Evolutionary conservation across 1,284 basidiomycete genomes (phyloP).

Genomic region (Papiliotrema fonsecae): DNA sequence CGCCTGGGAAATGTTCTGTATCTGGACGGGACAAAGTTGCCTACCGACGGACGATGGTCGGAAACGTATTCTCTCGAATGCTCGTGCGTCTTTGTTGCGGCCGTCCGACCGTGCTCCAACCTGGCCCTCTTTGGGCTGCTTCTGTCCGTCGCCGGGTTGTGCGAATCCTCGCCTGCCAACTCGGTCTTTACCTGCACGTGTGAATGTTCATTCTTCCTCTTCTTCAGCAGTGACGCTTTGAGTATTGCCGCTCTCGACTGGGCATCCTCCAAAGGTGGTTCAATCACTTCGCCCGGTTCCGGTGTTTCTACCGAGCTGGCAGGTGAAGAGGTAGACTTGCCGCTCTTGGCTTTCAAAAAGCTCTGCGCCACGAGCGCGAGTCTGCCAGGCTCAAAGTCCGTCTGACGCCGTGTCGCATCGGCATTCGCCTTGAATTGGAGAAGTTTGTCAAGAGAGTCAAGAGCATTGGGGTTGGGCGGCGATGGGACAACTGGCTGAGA

Average conservation of each 20-base stretch:
- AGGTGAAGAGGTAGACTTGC: background rate
- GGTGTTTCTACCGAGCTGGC: background rate
- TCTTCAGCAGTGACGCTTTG: background rate
- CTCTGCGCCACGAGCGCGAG: background rate
- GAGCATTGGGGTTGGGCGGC: background rate
- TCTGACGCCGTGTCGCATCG: background rate
- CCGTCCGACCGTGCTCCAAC: no score
- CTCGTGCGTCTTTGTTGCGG: no score
- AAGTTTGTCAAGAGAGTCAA: constrained; percentile 4
- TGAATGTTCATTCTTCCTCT: background rate
- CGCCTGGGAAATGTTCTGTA: no score
- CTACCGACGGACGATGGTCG: no score
- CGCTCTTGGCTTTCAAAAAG: background rate
- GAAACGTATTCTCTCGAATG: no score
- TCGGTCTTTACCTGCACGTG: background rate
- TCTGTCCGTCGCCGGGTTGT: background rate
- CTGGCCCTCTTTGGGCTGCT: background rate
- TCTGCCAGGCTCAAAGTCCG: background rate
- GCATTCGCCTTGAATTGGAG: background rate
- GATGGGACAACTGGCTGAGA: no score
- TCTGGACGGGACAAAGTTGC: no score
- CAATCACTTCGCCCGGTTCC: constrained; percentile 3
- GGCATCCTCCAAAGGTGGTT: background rate
- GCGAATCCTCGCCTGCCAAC: background rate
- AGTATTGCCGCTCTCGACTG: background rate